Base-by-base conservation (phyloP, 2,329 filamentous ascomycete species). In the Beauveria bassiana region DNA sequence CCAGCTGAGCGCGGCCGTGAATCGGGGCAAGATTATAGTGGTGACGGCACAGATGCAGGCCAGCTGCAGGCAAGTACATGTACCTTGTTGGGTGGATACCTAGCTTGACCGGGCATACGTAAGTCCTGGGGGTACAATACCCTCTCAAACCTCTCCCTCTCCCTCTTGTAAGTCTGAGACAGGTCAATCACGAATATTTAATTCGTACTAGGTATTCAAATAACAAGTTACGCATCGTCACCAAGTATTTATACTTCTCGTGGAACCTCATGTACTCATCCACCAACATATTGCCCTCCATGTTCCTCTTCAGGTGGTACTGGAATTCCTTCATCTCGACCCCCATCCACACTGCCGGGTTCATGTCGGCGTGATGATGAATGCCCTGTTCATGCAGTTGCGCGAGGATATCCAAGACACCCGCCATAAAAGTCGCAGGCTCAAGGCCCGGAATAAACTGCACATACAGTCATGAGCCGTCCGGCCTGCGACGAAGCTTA, bases 81-180 rank as follows among this genome's bases (percentile, higher is more conserved):
- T 52, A 52, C 45, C 34, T 50, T 24, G 45, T 26, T 49, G 18
- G 45, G 55, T n/a, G 22, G 42, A 20, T 18, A n/a, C n/a, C n/a
- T n/a, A 20, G 4, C 12, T 14, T 10, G 24, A 10, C n/a, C 3
- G 3, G n/a, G 55, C 26, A 58, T 40, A 50, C 55, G 31, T 50
- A 58, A 50, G 55, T 49, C 45, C 14, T 46, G 45, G 45, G 31
- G 45, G 31, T 58, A 58, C 55, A 58, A 50, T 58, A 50, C 55
- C 55, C 55, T 38, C 24, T 22, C 22, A 22, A 22, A 22, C 22
- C 22, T 26, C 9, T 31, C 16, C 22, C 22, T 26, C 9, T 31
- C 16, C 12, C 12, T 14, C 34, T 38, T 38, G 12, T 38, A 38
- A 38, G 34, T 51, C 49, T n/a, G 28, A 28, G 49, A 51, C 28